phyloP scores from a whole-genome alignment of 1,284 basidiomycete species.

The Cryptococcus amylolentus region DNA sequence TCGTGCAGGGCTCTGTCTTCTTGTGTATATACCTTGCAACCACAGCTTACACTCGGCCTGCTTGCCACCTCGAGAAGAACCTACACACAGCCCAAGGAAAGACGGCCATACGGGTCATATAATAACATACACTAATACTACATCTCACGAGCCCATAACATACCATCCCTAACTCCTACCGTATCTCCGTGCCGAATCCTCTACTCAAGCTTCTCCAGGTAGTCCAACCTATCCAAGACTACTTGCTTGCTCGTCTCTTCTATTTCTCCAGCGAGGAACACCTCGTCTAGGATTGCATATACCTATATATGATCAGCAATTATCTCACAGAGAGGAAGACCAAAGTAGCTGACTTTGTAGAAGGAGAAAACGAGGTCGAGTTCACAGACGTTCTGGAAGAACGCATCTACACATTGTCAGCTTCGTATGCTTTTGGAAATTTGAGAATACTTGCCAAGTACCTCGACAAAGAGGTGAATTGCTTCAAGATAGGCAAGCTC shows the following conservation, averaged over 20 bases:
- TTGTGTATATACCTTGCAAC: too few relatives aligned
- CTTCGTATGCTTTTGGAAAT: neutral
- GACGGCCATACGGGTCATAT: neutral
- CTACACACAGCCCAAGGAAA: neutral
- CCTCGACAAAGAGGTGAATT: slow-evolving; percentile 96
- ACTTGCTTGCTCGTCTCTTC: slow-evolving; percentile 97
- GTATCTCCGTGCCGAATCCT: too few relatives aligned
- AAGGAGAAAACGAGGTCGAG: slow-evolving; percentile 97
- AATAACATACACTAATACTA: neutral
- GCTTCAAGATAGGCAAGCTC: slow-evolving; percentile 95
- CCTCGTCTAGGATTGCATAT: slow-evolving; percentile 95
- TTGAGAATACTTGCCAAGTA: slow-evolving; percentile 66
- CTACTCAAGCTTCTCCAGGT: slow-evolving; percentile 77
- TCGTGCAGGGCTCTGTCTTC: too few relatives aligned
- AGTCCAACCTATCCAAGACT: slow-evolving; percentile 81
- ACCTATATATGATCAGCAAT: slow-evolving; percentile 56
- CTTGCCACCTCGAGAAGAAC: neutral
- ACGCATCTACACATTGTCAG: slow-evolving; percentile 64
- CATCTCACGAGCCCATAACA: neutral
- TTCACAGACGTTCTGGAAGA: slow-evolving; percentile 98
- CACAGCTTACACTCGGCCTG: neutral
- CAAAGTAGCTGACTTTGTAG: slow-evolving; percentile 69
- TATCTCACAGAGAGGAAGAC: neutral
- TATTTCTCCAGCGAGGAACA: slow-evolving; percentile 97
- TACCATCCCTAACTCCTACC: neutral